Evolutionary conservation across 169 alveolate species (phyloP), one percentile per base, ranked within the genome.

Genomic region (Nephromyces sp.): DNA sequence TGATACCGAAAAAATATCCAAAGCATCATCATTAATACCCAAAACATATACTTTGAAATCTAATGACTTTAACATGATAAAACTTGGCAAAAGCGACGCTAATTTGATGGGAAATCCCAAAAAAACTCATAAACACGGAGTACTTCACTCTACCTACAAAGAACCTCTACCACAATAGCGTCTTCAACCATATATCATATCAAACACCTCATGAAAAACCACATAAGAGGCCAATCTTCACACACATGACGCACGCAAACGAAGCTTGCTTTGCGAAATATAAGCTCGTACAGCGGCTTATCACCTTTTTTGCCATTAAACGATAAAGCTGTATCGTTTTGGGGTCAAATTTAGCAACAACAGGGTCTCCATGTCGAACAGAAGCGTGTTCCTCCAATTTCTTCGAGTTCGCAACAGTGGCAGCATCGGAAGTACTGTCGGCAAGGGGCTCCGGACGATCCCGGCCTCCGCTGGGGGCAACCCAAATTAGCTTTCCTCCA

Each of bases 401-500:
- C n/a, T n/a, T n/a, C n/a, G n/a, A n/a, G n/a, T n/a, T n/a, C n/a
- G n/a, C n/a, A n/a, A n/a, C n/a, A n/a, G n/a, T n/a, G n/a, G n/a
- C n/a, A n/a, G n/a, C n/a, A n/a, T n/a, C n/a, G n/a, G n/a, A n/a
- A n/a, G n/a, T n/a, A n/a, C n/a, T n/a, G n/a, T n/a, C n/a, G n/a
- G n/a, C n/a, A n/a, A n/a, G n/a, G 3, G 43, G 28, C 28, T 74
- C 81, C 43, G 82, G 82, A 33, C 82, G 75, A 53, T 76, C 82
- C 0, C 82, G 32, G 3, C 82, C 82, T 3, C 82, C 82, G 61
- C 78, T 68, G 34, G 82, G 82, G 4, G 82, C 82, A 3, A 76
- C 82, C 82, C 82, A 76, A 2, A 76, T 22, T 35, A 69, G 28
- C 6, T 5, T 8, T n/a, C 73, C 73, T 2, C 82, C 82, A 2